phyloP scores from a whole-genome alignment of 139 green algal genomes.

The Desmodesmus armatus region DNA sequence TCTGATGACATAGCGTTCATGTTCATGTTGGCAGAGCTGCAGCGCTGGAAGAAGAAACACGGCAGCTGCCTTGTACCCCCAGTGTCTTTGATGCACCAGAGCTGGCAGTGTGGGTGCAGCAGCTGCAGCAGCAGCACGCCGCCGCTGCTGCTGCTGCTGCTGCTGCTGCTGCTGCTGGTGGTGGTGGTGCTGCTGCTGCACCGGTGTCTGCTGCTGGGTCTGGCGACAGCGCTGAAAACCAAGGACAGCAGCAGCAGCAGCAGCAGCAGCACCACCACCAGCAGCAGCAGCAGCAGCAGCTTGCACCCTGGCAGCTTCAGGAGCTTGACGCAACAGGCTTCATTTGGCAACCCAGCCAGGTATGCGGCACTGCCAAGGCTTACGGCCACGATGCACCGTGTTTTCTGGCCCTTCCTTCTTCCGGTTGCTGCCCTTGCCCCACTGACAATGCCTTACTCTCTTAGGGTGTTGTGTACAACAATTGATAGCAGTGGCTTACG shows the following conservation, averaged over 20 bases:
- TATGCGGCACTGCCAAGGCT: neutral
- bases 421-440: too few relatives aligned
- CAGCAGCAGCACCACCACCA: neutral
- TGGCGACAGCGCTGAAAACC: neutral
- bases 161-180: neutral
- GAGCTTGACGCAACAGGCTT: conserved; percentile 22
- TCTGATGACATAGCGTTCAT: conserved; percentile 15
- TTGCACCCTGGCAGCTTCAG: neutral
- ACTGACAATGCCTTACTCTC: too few relatives aligned
- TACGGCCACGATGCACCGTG: neutral
- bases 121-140: too few relatives aligned
- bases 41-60: conserved; percentile 22
- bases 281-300: conserved; percentile 26
- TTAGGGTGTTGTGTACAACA: too few relatives aligned
- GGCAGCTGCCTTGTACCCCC: conserved; percentile 17
- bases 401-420: too few relatives aligned
- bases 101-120: neutral
- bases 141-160: conserved; percentile 5
- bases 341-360: neutral
- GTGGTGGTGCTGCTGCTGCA: neutral
- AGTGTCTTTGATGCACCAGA: conserved; percentile 2
- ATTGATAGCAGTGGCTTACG: neutral
- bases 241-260: neutral
- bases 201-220: neutral
- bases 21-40: conserved; percentile 24